Conservation (phyloP, 2,329 filamentous ascomycete genomes). For the Colletotrichum kahawae region DNA sequence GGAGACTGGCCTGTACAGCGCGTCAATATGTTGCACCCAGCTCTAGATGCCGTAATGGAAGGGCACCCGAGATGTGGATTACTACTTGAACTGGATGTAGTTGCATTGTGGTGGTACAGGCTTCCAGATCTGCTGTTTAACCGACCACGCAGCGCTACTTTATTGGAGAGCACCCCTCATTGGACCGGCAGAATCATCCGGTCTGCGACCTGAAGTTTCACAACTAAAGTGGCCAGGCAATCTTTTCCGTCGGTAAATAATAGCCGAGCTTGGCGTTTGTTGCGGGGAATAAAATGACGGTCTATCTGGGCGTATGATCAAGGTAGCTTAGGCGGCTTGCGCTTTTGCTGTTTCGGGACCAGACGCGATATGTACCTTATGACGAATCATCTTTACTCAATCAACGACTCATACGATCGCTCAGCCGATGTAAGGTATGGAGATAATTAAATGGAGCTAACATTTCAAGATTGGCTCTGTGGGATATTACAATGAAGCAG, state of each 20-base stretch:
- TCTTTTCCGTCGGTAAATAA: not conserved
- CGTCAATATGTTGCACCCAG: not conserved
- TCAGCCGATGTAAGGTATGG: rapidly evolving
- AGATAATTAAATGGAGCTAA: not conserved
- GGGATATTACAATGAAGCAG: no score
- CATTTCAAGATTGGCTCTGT: not conserved
- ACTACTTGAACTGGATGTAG: not conserved
- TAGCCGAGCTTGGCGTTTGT: not conserved
- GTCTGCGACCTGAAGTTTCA: rapidly evolving
- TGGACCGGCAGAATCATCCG: not conserved
- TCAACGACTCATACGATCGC: rapidly evolving
- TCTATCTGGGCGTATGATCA: not conserved
- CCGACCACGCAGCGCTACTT: not conserved
- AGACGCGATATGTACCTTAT: not conserved
- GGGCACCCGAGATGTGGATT: not conserved
- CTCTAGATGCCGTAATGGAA: not conserved
- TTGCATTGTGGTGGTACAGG: not conserved
- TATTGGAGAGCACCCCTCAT: not conserved
- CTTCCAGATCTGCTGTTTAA: not conserved
- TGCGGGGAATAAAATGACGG: rapidly evolving
- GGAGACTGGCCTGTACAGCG: rapidly evolving
- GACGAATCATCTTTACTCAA: rapidly evolving
- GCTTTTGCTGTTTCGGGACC: not conserved
- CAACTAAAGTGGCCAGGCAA: not conserved
- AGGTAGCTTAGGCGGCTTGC: no score